A percentile compares a stretch with the other conserved stretches of the same genome.
Evolutionary conservation across 1,284 basidiomycete species (phyloP).

Genomic region (Athelia sp.): DNA sequence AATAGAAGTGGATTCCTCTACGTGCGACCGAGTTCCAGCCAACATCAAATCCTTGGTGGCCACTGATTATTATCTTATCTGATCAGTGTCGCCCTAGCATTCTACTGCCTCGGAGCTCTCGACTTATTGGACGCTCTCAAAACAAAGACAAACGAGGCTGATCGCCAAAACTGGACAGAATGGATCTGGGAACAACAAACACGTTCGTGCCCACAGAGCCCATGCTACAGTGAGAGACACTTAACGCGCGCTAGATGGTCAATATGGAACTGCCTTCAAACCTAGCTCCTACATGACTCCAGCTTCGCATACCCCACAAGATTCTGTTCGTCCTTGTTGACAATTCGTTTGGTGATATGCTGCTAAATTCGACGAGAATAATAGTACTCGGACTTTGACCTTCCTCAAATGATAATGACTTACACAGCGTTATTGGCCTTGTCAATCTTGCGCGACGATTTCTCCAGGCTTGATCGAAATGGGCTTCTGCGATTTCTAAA

Average conservation of each 20-base stretch:
- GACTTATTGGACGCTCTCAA: constrained; percentile 64
- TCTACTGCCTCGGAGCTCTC: constrained; percentile 78
- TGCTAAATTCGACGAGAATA: constrained; percentile 17
- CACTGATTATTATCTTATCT: constrained; percentile 7
- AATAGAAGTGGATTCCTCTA: constrained; percentile 51
- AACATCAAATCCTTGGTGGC: constrained; percentile 4
- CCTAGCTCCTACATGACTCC: constrained; percentile 66
- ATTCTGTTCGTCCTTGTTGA: constrained; percentile 12
- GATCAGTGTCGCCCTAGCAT: constrained; percentile 72
- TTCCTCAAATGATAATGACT: constrained; percentile 87
- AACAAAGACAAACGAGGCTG: constrained; percentile 38
- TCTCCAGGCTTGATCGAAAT: constrained; percentile 57
- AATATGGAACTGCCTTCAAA: constrained; percentile 67
- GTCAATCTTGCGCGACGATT: constrained; percentile 79
- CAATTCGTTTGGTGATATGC: background rate
- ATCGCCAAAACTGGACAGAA: constrained; percentile 62
- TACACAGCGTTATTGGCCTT: constrained; percentile 83
- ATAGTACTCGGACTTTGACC: constrained; percentile 46
- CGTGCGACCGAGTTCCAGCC: too few species aligned
- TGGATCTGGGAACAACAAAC: constrained; percentile 90
- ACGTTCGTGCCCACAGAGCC: constrained; percentile 30
- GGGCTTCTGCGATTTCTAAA: constrained; percentile 62
- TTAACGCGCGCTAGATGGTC: constrained; percentile 32
- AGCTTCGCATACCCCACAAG: constrained; percentile 13
- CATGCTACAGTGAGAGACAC: too few species aligned